phyloP scores from a whole-genome alignment of 345 rosid genomes.

The Populus tremula region DNA sequence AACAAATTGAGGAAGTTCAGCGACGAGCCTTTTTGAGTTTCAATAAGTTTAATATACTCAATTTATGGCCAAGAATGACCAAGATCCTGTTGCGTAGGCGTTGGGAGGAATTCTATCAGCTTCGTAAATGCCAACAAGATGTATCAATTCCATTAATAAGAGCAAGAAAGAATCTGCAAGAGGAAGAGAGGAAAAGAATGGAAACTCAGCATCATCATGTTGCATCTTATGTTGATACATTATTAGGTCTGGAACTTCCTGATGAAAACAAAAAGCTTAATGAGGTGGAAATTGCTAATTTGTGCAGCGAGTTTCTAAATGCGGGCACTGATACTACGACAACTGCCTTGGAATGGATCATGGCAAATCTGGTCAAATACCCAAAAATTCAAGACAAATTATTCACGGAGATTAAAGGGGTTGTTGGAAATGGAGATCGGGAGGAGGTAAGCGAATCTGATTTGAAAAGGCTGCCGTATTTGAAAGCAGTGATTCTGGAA shows the following conservation, averaged over 20 bases:
- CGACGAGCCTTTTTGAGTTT: constrained; percentile 9
- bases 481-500: constrained; percentile 20
- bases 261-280: not conserved
- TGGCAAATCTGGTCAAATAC: constrained; percentile 22
- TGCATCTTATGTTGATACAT: constrained; percentile 6
- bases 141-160: constrained; percentile 13
- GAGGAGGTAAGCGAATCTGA: constrained; percentile 8
- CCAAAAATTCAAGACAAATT: constrained; percentile 10
- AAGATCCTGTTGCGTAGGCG: constrained; percentile 2
- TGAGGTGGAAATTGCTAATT: constrained; percentile 9
- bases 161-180: not conserved
- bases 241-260: not conserved
- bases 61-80: constrained; percentile 8
- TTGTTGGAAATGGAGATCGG: not conserved
- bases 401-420: constrained; percentile 5
- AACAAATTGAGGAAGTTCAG: not conserved
- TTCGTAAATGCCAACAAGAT: not conserved
- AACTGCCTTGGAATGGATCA: constrained; percentile 20
- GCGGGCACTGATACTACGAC: constrained; percentile 15
- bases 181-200: not conserved
- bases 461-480: constrained; percentile 12
- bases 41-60: constrained; percentile 1
- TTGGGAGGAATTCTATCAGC: constrained; percentile 6
- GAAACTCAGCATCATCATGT: not conserved
- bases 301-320: constrained; percentile 15